Evolutionary conservation across 495 filamentous ascomycete species (phyloP), one percentile per base, ranked within the genome.

Genomic region (Aspergillus campestris): DNA sequence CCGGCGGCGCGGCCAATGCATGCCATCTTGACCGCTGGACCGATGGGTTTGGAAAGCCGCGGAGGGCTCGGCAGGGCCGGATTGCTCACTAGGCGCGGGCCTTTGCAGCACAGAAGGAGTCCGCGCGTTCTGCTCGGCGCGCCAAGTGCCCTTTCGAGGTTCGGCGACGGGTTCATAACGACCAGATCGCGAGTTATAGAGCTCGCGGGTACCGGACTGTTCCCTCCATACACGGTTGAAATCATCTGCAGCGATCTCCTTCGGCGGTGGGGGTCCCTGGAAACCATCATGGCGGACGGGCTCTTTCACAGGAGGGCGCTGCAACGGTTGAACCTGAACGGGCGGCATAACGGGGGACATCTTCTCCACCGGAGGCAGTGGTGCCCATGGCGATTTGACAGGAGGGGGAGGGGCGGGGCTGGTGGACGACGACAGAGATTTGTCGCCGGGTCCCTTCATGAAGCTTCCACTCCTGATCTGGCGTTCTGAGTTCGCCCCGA

Each of bases 141-240:
- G 75, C 38, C 79, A 69, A n/a, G 81, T 77, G 15, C 78, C 78
- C 49, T 87, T 78, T 33, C 87, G 83, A 18, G 69, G 73, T 45
- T 94, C 86, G 34, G 76, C 70, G 6, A 89, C 94, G 5, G 94
- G 90, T 56, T 99, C 92, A 54, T 95, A 94, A 34, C 88, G 83
- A 15, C 94, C 92, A 37, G 88, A 95, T 33, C 94, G 83, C 8
- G 92, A 94, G 61, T 97, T 95, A 62, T 79, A 99, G 0, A 99
- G 74, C 59, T 96, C 89, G 47, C 84, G 73, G 45, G 69, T 69
- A 14, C 70, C 77, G 8, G 78, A 71, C 34, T 82, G 73, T 34
- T 94, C 89, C 53, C 84, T 77, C 83, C 86, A 94, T 14, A 81
- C 77, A 45, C 94, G 79, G 58, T 86, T 94, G 58, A 96, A 97